Evolutionary conservation across 2,329 filamentous ascomycete genomes (phyloP), one percentile per base, ranked within the genome.

Genomic region (Mycocentrospora acerina): DNA sequence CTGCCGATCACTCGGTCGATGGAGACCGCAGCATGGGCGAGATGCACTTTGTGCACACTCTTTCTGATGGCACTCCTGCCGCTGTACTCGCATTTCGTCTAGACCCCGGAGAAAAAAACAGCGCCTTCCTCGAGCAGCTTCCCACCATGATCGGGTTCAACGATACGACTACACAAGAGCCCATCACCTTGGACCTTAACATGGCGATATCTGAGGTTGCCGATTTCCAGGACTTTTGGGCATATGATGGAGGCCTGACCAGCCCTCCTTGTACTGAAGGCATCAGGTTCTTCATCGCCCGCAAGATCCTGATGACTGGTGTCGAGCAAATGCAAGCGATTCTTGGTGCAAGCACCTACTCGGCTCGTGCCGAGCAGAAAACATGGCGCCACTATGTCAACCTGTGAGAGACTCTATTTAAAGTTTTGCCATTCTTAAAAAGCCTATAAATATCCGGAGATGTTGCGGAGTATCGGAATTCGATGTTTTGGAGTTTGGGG

Each of bases 331-430:
- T 77, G 74, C 62, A 70, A 47, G 63, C 52, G n/a, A 68, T 77
- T 35, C 53, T 76, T 28, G 61, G 64, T 18, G 70, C 69, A 7
- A 71, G 70, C 41, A 71, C 71, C 1, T 77, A 70, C 44, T 68
- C 64, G 32, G 70, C 72, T 4, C 64, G 74, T 32, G 58, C 60
- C 5, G 67, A 72, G 51, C 72, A 76, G 55, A 60, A 70, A 44
- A 66, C 74, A 16, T 76, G 73, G 73, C 56, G 66, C 43, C 73
- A 77, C 55, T 58, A 64, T 5, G 67, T 74, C 45, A 74, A 75
- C 38, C 59, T 66, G 29, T 71, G 55, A 46, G n/a, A n/a, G n/a
- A n/a, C n/a, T n/a, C n/a, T n/a, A n/a, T n/a, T n/a, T n/a, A n/a
- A n/a, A n/a, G n/a, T n/a, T n/a, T n/a, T n/a, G n/a, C n/a, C n/a